Conservation (phyloP, 106 monocot species). For the Dendrobium catenatum region DNA sequence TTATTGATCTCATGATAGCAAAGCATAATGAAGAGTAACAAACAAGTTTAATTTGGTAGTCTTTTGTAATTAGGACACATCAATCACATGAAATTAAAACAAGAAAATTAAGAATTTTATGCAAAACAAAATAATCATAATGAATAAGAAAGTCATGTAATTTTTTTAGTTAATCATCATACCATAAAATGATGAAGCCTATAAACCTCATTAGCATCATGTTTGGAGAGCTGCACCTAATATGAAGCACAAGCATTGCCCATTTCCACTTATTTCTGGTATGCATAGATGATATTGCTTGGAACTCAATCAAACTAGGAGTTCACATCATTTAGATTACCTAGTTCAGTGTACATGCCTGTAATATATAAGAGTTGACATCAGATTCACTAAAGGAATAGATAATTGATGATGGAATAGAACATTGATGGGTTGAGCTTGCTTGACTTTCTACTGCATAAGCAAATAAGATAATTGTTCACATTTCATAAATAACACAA, state of each 20-base stretch:
- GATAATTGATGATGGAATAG: conserved; percentile 90
- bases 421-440: conserved; percentile 52
- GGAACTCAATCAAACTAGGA: conserved; percentile 55
- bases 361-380: conserved; percentile 52
- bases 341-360: conserved; percentile 69
- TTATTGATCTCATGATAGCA: not conserved
- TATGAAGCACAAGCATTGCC: conserved; percentile 56
- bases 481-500: not conserved
- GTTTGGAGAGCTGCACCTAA: conserved; percentile 46
- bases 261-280: conserved; percentile 66
- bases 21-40: not conserved
- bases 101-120: not conserved
- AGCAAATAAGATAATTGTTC: not conserved
- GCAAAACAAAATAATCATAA: not conserved
- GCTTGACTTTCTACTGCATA: conserved; percentile 70
- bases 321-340: conserved; percentile 17
- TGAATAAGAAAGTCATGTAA: not conserved
- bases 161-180: not conserved
- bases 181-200: conserved; percentile 71
- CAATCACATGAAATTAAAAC: not conserved
- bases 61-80: not conserved
- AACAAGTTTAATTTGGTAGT: not conserved
- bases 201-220: conserved; percentile 45
- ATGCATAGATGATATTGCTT: conserved; percentile 50
- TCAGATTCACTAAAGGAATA: conserved; percentile 63